phyloP scores from a whole-genome alignment of 2,329 filamentous ascomycete genomes.

The Nemania sp. region DNA sequence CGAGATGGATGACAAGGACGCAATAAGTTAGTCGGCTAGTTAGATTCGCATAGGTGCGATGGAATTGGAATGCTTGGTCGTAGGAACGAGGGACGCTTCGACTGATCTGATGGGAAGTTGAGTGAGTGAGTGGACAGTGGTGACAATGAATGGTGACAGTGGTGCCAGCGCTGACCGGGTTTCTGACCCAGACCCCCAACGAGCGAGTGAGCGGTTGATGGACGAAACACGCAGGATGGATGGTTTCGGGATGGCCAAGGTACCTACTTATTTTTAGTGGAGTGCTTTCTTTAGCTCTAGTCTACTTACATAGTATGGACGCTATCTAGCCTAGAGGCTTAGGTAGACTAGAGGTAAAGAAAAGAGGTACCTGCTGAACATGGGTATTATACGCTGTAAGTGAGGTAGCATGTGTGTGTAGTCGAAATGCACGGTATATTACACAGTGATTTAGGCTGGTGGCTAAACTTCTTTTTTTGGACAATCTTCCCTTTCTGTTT shows the following conservation, averaged over 20 bases:
- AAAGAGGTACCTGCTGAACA: neutral
- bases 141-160: no score
- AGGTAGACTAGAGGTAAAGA: neutral
- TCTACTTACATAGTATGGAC: no score
- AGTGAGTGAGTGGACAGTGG: neutral
- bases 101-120: slow-evolving; percentile 13
- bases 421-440: neutral
- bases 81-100: slow-evolving; percentile 32
- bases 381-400: neutral
- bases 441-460: slow-evolving; percentile 24
- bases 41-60: slow-evolving; percentile 14
- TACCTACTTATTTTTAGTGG: slow-evolving; percentile 2
- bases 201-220: slow-evolving; percentile 9
- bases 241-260: slow-evolving; percentile 16
- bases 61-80: slow-evolving; percentile 3
- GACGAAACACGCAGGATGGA: slow-evolving; percentile 21
- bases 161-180: slow-evolving; percentile 13
- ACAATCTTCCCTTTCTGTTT: slow-evolving; percentile 28
- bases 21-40: slow-evolving; percentile 13
- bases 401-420: neutral
- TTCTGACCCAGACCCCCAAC: slow-evolving; percentile 8
- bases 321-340: slow-evolving; percentile 3
- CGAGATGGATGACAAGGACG: slow-evolving; percentile 18
- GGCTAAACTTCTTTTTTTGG: slow-evolving; percentile 38
- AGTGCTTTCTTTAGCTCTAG: neutral